phyloP scores from a whole-genome alignment of 768 basidiomycete species.

The Chalciporus pseudorubinellus region DNA sequence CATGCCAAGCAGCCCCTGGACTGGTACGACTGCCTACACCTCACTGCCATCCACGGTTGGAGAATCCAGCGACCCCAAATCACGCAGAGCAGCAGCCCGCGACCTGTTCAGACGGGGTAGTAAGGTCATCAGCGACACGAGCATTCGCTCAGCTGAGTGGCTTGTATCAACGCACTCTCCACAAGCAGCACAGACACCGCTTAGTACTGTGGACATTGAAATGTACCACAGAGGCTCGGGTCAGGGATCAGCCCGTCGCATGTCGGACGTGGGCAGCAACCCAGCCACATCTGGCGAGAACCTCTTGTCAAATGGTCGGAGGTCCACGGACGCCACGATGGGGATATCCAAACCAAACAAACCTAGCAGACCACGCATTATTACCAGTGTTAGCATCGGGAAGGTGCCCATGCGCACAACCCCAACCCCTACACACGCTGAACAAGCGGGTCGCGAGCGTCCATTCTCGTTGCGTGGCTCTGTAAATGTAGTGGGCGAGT shows the following conservation, averaged over 20 bases:
- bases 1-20: slow-evolving; percentile 8
- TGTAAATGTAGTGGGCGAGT: slow-evolving; percentile 24
- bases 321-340: slow-evolving; percentile 7
- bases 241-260: slow-evolving; percentile 1
- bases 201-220: slow-evolving; percentile 25
- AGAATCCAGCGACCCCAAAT: slow-evolving; percentile 8
- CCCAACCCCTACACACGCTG: slow-evolving; percentile 31
- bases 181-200: slow-evolving; percentile 2
- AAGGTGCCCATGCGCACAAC: slow-evolving; percentile 36
- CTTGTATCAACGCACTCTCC: slow-evolving; percentile 23
- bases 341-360: not conserved
- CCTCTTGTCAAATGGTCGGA: not conserved
- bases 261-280: not conserved
- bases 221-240: slow-evolving; percentile 23
- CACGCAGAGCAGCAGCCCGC: slow-evolving; percentile 14
- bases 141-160: slow-evolving; percentile 34
- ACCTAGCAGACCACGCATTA: not conserved
- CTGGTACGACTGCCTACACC: not conserved
- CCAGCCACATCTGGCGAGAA: not conserved
- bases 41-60: not conserved
- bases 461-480: slow-evolving; percentile 29
- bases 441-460: slow-evolving; percentile 28
- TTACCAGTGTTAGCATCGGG: slow-evolving; percentile 32
- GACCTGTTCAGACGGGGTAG: slow-evolving; percentile 20
- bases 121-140: slow-evolving; percentile 24